These are phyloP conservation scores for Graphium sp. DNA, from an alignment of 2,329 filamentous ascomycete species.

Conservation along the genomic window DNA sequence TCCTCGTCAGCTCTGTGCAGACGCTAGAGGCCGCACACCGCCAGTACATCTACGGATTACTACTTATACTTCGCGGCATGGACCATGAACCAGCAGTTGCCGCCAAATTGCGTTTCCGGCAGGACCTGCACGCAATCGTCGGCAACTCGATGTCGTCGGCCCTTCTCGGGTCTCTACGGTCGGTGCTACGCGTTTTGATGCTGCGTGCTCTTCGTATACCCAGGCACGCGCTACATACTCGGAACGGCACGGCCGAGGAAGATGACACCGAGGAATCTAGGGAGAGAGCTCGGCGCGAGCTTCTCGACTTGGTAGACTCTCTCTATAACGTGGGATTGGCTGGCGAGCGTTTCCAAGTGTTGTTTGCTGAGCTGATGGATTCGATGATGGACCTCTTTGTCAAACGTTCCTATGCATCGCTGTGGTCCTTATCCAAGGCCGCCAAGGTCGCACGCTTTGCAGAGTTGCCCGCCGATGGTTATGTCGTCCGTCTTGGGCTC, in stretches of 20 bases:
- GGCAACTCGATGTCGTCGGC: slow-evolving; percentile 41
- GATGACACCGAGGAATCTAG: neutral
- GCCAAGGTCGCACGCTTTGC: too few species aligned
- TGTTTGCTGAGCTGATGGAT: slow-evolving; percentile 58
- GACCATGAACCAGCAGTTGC: slow-evolving; percentile 17
- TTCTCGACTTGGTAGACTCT: slow-evolving; percentile 39
- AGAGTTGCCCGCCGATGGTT: too few species aligned
- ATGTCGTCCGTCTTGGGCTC: slow-evolving; percentile 9
- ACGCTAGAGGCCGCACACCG: slow-evolving; percentile 42
- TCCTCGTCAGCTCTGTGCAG: slow-evolving; percentile 33
- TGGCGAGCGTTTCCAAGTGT: slow-evolving; percentile 50
- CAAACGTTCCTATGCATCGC: slow-evolving; percentile 40
- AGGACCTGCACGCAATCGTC: slow-evolving; percentile 48
- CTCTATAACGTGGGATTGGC: slow-evolving; percentile 50
- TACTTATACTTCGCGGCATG: slow-evolving; percentile 30
- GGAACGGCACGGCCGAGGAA: neutral
- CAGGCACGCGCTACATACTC: slow-evolving; percentile 2
- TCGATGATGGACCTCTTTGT: slow-evolving; percentile 47
- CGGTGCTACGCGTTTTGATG: slow-evolving; percentile 35
- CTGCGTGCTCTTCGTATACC: too few species aligned
- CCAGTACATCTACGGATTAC: slow-evolving; percentile 37
- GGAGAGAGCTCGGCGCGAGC: slow-evolving; percentile 13
- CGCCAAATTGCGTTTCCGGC: slow-evolving; percentile 32
- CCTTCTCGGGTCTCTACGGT: slow-evolving; percentile 34
- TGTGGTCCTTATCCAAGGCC: slow-evolving; percentile 30